A percentile compares a stretch with the other conserved stretches of the same genome.
Evolutionary conservation across 192 early-diverging fungal species (phyloP).

Genomic region (Coemansia sp.): DNA sequence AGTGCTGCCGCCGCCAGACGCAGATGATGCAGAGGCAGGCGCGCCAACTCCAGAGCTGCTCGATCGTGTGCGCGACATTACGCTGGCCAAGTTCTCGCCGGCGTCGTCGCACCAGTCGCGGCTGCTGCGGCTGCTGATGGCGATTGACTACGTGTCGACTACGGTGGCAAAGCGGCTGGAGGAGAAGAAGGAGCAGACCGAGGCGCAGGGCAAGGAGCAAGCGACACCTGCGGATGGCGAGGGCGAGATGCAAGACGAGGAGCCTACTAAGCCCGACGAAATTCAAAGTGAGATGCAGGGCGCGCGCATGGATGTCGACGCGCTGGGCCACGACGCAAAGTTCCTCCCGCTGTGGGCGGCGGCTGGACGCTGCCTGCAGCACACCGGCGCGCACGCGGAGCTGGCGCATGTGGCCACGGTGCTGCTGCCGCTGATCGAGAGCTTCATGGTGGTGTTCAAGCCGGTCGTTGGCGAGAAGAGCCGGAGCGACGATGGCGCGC

Average conservation of each 20-base stretch:
- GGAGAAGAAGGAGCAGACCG: slow-evolving; percentile 13
- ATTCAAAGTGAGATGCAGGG: not conserved
- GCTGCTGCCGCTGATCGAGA: slow-evolving; percentile 90
- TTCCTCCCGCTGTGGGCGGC: slow-evolving; percentile 75
- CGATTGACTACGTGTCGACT: slow-evolving; percentile 75
- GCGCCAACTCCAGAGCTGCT: slow-evolving; percentile 27
- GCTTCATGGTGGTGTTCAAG: slow-evolving; percentile 97
- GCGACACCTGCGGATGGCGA: not conserved
- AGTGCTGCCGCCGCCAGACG: slow-evolving; percentile 10
- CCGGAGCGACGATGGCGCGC: not conserved
- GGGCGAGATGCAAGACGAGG: slow-evolving; percentile 41
- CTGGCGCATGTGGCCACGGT: slow-evolving; percentile 90
- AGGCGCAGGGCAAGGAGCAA: not conserved
- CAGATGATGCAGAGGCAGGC: not conserved
- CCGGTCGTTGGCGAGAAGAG: slow-evolving; percentile 63
- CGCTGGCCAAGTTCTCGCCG: slow-evolving; percentile 76
- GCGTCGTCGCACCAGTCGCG: slow-evolving; percentile 90
- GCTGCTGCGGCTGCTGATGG: slow-evolving; percentile 89
- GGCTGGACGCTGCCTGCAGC: slow-evolving; percentile 68
- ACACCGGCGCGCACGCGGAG: slow-evolving; percentile 74
- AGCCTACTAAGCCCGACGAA: not conserved
- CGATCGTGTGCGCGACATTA: slow-evolving; percentile 71
- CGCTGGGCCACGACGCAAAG: slow-evolving; percentile 36
- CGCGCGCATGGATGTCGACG: slow-evolving; percentile 18
- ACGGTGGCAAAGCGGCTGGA: slow-evolving; percentile 44